Conservation (phyloP, 129 eudicot species). For the Oenanthe sinensis region DNA sequence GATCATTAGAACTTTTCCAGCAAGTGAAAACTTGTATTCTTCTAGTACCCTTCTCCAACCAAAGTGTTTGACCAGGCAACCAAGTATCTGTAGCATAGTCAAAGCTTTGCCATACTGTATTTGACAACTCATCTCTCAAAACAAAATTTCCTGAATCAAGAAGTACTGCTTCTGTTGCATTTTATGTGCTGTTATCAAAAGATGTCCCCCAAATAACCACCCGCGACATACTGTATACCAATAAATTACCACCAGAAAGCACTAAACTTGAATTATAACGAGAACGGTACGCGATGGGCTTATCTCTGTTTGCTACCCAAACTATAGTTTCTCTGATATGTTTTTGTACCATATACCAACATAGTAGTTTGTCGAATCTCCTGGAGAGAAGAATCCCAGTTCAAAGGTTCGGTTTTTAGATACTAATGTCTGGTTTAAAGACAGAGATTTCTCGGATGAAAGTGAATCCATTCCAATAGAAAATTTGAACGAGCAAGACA, state of each 20-base stretch:
- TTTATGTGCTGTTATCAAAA: neutral
- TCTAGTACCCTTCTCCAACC: conserved; percentile 6
- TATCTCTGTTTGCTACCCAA: neutral
- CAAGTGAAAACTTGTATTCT: conserved; percentile 3
- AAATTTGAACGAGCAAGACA: neutral
- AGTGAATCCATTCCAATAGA: neutral
- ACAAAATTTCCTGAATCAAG: conserved; percentile 1
- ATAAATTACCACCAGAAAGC: neutral
- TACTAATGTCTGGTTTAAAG: neutral
- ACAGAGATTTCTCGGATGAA: neutral
- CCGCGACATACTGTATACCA: neutral
- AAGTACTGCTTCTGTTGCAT: conserved; percentile 7
- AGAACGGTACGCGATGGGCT: neutral
- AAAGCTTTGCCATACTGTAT: conserved; percentile 1
- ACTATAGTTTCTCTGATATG: conserved; percentile 1
- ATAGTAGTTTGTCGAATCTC: neutral
- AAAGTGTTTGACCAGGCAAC: conserved; percentile 5
- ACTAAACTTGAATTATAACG: neutral
- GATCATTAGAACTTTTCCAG: conserved; percentile 4
- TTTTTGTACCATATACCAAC: conserved; percentile 4
- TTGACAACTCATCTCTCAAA: neutral
- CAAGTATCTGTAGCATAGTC: neutral
- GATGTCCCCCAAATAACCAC: neutral
- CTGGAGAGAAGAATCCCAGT: conserved; percentile 3
- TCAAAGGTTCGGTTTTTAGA: conserved; percentile 1